Evolutionary conservation across 129 eudicot species (phyloP).

Genomic region (Artemisia argyi): DNA sequence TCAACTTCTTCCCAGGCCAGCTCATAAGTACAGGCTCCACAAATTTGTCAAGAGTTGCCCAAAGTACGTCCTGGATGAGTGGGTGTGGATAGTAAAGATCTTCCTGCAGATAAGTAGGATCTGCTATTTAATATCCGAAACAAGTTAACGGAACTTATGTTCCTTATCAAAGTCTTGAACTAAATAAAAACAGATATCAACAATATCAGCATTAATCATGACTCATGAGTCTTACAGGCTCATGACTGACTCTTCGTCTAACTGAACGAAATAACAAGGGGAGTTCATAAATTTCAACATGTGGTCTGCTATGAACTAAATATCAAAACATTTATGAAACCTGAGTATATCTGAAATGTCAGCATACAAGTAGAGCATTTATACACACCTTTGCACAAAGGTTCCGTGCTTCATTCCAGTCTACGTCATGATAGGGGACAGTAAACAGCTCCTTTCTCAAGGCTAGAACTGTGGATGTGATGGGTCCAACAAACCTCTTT

Average conservation of each 20-base stretch:
- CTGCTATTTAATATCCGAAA: neutral
- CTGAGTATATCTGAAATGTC: constrained; percentile 13
- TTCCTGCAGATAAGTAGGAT: constrained; percentile 59
- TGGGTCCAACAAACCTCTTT: constrained; percentile 91
- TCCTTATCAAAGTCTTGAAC: constrained; percentile 11
- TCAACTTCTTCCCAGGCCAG: constrained; percentile 87
- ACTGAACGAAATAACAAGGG: neutral
- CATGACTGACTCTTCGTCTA: neutral
- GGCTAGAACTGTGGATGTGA: constrained; percentile 71
- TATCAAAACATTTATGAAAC: constrained; percentile 20
- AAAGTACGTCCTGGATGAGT: constrained; percentile 75
- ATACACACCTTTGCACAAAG: constrained; percentile 84
- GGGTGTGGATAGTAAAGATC: constrained; percentile 98
- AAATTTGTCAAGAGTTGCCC: constrained; percentile 75
- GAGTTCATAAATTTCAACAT: neutral
- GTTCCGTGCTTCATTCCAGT: constrained; percentile 89
- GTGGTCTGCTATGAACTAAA: constrained; percentile 13
- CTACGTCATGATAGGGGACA: constrained; percentile 82
- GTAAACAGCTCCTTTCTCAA: constrained; percentile 79
- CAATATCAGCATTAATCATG: constrained; percentile 14
- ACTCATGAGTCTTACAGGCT: constrained; percentile 5
- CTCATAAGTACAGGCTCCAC: constrained; percentile 76
- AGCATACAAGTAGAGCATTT: neutral
- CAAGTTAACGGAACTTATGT: constrained; percentile 2
- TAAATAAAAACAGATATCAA: constrained; percentile 18